Conservation (phyloP, 176 grass and related monocot genomes). For the Bothriochloa decipiens region DNA sequence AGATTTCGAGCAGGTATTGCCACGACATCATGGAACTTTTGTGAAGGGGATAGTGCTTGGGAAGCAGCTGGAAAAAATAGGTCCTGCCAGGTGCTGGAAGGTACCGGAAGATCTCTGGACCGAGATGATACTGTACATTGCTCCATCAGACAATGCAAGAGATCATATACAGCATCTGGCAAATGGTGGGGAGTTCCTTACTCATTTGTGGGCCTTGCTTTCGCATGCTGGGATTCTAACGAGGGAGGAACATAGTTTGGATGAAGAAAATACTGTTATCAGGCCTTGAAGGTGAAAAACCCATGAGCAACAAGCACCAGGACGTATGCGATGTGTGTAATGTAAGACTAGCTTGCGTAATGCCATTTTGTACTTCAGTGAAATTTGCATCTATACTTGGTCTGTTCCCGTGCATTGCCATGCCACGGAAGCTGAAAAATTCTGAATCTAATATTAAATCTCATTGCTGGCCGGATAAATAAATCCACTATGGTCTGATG, state of each 20-base stretch:
- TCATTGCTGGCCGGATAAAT: no score
- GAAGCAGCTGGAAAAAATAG: not conserved
- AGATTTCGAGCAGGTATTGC: not conserved
- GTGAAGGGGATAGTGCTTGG: not conserved
- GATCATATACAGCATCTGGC: not conserved
- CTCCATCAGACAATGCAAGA: slow-evolving; percentile 20
- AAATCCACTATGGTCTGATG: no score
- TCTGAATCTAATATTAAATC: no score
- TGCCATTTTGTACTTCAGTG: not conserved
- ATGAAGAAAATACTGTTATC: not conserved
- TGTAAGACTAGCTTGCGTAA: no score
- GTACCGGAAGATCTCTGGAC: slow-evolving; percentile 1
- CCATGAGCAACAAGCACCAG: not conserved
- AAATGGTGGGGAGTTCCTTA: slow-evolving; percentile 11
- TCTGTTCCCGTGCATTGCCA: not conserved
- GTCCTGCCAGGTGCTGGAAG: not conserved
- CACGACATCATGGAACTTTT: not conserved
- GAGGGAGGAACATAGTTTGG: not conserved
- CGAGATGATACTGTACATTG: slow-evolving; percentile 1
- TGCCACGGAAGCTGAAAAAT: no score
- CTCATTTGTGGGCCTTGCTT: slow-evolving; percentile 17
- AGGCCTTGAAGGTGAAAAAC: not conserved
- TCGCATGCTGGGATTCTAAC: not conserved
- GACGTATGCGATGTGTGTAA: not conserved
- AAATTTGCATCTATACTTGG: not conserved